Base-by-base conservation (phyloP, 2,329 filamentous ascomycete species). In the Xylaria multiplex region DNA sequence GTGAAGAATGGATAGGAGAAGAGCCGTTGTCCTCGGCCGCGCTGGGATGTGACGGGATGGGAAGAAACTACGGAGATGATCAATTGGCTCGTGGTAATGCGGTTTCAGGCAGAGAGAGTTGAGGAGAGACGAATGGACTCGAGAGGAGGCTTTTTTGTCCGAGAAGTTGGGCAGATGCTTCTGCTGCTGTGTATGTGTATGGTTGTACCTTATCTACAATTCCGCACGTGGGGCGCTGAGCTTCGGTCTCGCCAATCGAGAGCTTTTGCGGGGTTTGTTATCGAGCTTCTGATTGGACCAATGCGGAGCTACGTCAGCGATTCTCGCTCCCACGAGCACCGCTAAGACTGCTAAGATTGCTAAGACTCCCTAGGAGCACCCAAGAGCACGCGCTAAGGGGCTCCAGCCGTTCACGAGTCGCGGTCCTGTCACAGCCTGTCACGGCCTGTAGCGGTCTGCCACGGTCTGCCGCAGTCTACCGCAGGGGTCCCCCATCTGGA, bases 231-330 rank as follows among this genome's bases (percentile, higher is more conserved):
- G 67, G 55, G 64, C 62, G 22, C n/a, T 24, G 42, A 50, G 55
- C 30, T 46, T 27, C 52, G 50, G 61, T 57, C 62, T 66, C 60
- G 55, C 56, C 60, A 60, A 64, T 62, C 59, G 30, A 54, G 45
- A 42, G 52, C 14, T 72, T 72, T 72, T 75, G 73, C 73, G 74
- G 74, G 73, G 73, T 71, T 68, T 46, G 9, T 22, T 14, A 2
- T 6, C 22, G 24, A 14, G 50, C 8, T 14, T 37, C 42, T 64
- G 42, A 66, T 69, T 70, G 67, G 69, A 3, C 16, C 22, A 1
- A 14, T 30, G 40, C 30, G 19, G 24, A 59, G 53, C 62, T 65
- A 70, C 64, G 67, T 69, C 66, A 68, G 59, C 69, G 59, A 61
- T 59, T 42, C 30, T 62, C 56, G 65, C 62, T 42, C 37, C 53